phyloP scores from a whole-genome alignment of 2,329 filamentous ascomycete species.

The Sporothrix sp. region DNA sequence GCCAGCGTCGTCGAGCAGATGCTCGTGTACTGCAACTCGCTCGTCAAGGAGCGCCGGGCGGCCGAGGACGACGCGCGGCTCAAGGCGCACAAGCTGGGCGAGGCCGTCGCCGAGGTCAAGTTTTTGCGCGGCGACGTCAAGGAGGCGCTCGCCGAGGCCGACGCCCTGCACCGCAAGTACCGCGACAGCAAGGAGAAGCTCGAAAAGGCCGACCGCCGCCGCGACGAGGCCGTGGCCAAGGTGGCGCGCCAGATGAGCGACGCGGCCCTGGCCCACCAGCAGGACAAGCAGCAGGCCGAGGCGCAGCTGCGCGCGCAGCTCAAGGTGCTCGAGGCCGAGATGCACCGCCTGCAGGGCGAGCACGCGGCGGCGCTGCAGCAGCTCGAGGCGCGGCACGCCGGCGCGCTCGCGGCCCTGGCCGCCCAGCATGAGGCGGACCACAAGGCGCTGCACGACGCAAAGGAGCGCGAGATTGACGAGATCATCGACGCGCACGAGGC shows the following conservation, averaged over 20 bases:
- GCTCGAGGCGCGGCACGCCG: background rate
- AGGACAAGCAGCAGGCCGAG: conserved; percentile 1
- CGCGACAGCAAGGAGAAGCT: conserved; percentile 4
- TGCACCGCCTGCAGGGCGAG: background rate
- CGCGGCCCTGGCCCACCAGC: background rate
- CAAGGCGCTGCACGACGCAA: background rate
- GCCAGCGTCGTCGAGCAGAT: conserved; percentile 6
- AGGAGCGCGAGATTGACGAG: conserved; percentile 9
- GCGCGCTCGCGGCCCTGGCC: background rate
- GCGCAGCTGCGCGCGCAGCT: background rate
- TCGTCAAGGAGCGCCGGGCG: background rate
- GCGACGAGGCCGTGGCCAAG: background rate
- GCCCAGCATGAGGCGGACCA: background rate
- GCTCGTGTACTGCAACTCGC: background rate
- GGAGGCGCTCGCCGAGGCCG: background rate
- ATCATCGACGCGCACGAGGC: conserved; percentile 10
- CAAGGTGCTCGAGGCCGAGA: background rate
- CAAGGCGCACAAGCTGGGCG: background rate
- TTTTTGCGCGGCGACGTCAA: conserved; percentile 2
- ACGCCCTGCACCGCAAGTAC: background rate
- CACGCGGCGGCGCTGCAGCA: background rate
- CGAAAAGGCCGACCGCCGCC: conserved; percentile 1
- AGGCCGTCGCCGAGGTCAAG: conserved; percentile 3
- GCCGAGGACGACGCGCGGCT: background rate
- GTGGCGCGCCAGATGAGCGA: conserved; percentile 2